Evolutionary conservation across 73 alveolate genomes (phyloP), one percentile per base, ranked within the genome.

Genomic region (Paramecium sonneborni): DNA sequence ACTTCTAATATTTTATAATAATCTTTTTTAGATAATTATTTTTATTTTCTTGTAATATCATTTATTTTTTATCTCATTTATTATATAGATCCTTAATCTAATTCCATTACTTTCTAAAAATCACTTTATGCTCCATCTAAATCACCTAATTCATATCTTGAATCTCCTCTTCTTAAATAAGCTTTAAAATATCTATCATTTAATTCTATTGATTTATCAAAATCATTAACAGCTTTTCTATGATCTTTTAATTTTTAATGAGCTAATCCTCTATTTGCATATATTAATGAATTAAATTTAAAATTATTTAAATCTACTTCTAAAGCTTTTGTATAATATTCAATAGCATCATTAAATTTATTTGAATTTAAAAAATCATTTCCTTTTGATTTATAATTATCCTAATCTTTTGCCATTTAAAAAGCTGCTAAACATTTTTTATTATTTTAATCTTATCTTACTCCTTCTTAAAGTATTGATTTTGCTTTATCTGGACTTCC

Each of bases 1-100:
- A 98, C 96, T 74, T 97, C 99, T 57, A 98, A 92, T 8, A 98
- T 95, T 92, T 96, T 94, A 94, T 98, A 98, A 94, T 98, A 98
- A 92, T 98, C 99, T 88, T 98, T 98, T 85, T 98, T 95, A 88
- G 97, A 97, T 2, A 97, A 85, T 92, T 96, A 87, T 86, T 97
- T 97, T 15, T 93, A 97, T 56, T 92, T 95, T 30, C 92, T 74
- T 92, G 95, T 92, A 26, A 98, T 96, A 30, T 96, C 96, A 58
- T 93, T 95, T 18, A 97, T 92, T 86, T 94, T 92, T 67, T 95
- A 85, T 57, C 95, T 87, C 52, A 98, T 93, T 68, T 91, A 92
- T 67, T 92, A 32, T 56, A 96, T 69, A 58, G 84, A 62, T 12
- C 84, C 84, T 14, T 97, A 96, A 85, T 97, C 99, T 57, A 96